phyloP scores from a whole-genome alignment of 108 stramenopile species.

The Mediolabrus comicus region DNA sequence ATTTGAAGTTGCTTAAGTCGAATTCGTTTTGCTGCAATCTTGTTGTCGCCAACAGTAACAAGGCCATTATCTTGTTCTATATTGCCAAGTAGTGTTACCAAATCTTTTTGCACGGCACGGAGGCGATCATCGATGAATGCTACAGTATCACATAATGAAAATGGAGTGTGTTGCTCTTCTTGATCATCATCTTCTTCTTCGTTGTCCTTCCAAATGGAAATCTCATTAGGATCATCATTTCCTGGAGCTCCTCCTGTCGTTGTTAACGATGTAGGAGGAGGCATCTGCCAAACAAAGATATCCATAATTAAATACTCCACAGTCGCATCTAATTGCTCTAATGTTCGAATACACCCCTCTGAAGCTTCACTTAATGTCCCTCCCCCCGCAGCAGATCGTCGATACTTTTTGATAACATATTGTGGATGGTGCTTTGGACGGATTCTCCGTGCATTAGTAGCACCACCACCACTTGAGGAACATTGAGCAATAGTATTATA shows the following conservation, averaged over 20 bases:
- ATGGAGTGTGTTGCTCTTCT: conserved; percentile 8
- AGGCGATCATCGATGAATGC: conserved; percentile 52
- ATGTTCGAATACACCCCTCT: background rate
- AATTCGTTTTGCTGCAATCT: background rate
- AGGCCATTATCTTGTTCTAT: background rate
- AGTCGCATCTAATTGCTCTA: conserved; percentile 26
- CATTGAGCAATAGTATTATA: background rate
- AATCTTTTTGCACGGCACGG: conserved; percentile 50
- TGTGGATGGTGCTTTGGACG: conserved; percentile 35
- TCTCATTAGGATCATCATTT: conserved; percentile 10
- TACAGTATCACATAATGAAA: conserved; percentile 40
- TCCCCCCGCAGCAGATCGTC: conserved; percentile 46
- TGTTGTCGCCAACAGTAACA: background rate
- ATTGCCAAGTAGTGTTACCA: conserved; percentile 37
- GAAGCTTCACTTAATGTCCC: conserved; percentile 10
- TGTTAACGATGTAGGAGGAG: background rate
- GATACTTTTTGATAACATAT: conserved; percentile 46
- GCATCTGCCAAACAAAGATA: conserved; percentile 27
- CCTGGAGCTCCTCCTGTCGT: background rate
- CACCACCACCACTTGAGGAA: background rate
- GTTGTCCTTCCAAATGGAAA: conserved; percentile 15
- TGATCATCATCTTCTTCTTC: background rate
- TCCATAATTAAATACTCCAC: conserved; percentile 32
- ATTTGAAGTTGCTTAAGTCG: background rate
- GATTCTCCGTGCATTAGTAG: background rate